These are phyloP conservation scores for Aureococcus anophagefferens DNA, from an alignment of 108 stramenopile genomes.

Conservation along the genomic window DNA sequence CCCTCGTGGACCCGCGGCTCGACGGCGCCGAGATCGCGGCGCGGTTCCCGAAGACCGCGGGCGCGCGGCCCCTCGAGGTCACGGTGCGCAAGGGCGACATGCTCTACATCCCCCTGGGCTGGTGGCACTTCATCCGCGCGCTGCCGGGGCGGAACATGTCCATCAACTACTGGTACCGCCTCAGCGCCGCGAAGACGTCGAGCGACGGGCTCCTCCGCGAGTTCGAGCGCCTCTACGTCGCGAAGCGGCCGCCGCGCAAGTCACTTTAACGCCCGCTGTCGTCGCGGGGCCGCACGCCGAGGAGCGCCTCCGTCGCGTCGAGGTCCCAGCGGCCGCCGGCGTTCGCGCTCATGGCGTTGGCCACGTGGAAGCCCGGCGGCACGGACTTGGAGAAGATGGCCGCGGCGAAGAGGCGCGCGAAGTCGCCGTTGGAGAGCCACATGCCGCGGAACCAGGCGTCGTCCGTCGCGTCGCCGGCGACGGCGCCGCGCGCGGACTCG, in stretches of 20 bases:
- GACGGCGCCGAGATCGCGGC: too few species aligned
- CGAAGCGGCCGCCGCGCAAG: not conserved
- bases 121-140: too few species aligned
- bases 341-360: slow-evolving; percentile 14
- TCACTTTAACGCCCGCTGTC: slow-evolving; percentile 8
- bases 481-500: not conserved
- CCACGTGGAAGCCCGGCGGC: not conserved
- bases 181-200: too few species aligned
- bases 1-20: too few species aligned
- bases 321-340: slow-evolving; percentile 6
- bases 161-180: too few species aligned
- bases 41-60: too few species aligned
- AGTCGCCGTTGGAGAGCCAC: slow-evolving; percentile 44
- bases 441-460: slow-evolving; percentile 40
- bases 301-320: slow-evolving; percentile 9
- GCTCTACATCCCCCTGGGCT: slow-evolving; percentile 5
- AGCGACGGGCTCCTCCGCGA: too few species aligned
- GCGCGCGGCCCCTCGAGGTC: not conserved
- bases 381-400: slow-evolving; percentile 5
- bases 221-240: not conserved
- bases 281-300: slow-evolving; percentile 12
- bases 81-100: slow-evolving; percentile 1
- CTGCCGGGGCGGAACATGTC: too few species aligned
- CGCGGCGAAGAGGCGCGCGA: slow-evolving; percentile 28
- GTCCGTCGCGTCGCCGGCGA: slow-evolving; percentile 29